Evolutionary conservation across 257 asterid genomes (phyloP), one percentile per base, ranked within the genome.

Genomic region (Nicotiana tabacum): DNA sequence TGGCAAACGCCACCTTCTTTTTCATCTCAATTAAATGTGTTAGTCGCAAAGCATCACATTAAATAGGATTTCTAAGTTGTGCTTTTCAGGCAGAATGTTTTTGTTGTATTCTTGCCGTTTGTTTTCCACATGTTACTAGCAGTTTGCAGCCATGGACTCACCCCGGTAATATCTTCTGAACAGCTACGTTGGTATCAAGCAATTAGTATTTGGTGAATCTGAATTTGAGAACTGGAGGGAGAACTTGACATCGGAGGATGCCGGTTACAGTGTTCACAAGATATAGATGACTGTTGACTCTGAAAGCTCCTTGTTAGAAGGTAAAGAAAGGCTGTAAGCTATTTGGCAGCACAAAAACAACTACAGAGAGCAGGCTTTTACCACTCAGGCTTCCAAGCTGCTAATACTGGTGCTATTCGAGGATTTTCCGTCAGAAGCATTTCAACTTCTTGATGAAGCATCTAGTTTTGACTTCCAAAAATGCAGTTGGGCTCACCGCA

Each of bases 181-280:
- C 93, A 96, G 98, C 87, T 93, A 86, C 85, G 83, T 92, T 5
- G 99, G 99, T 51, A 92, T 96, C 80, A 96, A 96, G 91, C 98
- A 93, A 88, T 91, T 96, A 88, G 89, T 87, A 84, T 96, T 96
- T 79, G 99, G 98, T 15, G 98, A 98, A 77, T 87, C 98, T 60
- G 95, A 92, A 82, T 90, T 85, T n/a, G 97, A 88, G 88, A 91
- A 81, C 68, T 96, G 99, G 99, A 90, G 81, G 77, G 99, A 93
- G 77, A 84, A 88, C 90, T 86, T 94, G 88, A 94, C 90, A 84
- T 83, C 97, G 16, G 99, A 96, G 86, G 96, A 89, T 82, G 89
- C 82, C 18, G 98, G 98, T 66, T 96, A 89, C 87, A 90, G 85
- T 55, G 80, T 91, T 77, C 98, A 90, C 95, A 94, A 90, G 90